Evolutionary conservation across 306 rosid genomes (phyloP), one percentile per base, ranked within the genome.

Genomic region (Prunus mume): DNA sequence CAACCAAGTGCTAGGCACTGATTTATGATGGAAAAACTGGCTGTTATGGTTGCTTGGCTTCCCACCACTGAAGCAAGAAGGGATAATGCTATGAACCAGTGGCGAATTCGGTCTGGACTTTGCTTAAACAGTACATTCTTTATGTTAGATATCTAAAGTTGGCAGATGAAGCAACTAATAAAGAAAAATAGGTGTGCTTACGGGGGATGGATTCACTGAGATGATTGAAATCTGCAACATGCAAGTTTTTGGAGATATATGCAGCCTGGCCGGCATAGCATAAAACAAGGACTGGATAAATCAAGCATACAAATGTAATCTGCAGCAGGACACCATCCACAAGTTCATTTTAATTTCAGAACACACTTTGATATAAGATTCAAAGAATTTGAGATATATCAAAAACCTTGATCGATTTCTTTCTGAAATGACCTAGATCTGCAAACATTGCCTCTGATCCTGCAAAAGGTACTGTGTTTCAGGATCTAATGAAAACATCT

Each of bases 31-130:
- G 98, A 93, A 83, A 93, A 93, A 56, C 93, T 76, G 0, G 96
- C 96, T 6, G 96, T 90, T 85, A 93, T 91, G 61, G 97, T 84
- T 74, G 98, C 96, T 76, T 93, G 98, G 88, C 97, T 91, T 84
- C 96, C 98, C 61, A 93, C 93, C 47, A 87, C 91, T 28, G 96
- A 87, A 80, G 97, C 83, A 69, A 92, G 79, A 56, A 87, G 86
- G 68, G 97, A 87, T 6, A 90, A 38, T 51, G 76, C 75, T 77
- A 77, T 69, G 86, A 83, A 92, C 46, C 81, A 3, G 64, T 90
- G 88, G 52, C 78, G 85, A 75, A 65, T 63, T 34, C 49, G 83
- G 30, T 66, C 97, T 88, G 96, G 27, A 79, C 62, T 72, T 80
- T 67, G 65, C 79, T 28, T 14, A 28, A 15, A 13, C 41, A 62